Evolutionary conservation across 192 early-diverging fungal genomes (phyloP).

Genomic region (Phycomyces blakesleeanus): DNA sequence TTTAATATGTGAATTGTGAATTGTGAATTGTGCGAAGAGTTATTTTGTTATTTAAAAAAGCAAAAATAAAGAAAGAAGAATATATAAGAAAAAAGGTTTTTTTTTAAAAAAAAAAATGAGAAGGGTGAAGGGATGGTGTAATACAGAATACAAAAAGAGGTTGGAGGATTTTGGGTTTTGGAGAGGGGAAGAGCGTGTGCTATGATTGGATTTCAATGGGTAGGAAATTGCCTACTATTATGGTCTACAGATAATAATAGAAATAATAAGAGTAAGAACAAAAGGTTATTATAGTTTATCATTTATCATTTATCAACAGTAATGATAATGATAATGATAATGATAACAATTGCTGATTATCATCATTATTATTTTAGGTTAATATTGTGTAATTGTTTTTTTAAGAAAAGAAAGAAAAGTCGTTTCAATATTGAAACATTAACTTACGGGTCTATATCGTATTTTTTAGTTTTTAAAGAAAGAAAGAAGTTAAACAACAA

Average conservation of each 20-base stretch:
- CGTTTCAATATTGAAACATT: not conserved
- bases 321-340: not conserved
- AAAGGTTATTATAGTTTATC: no score
- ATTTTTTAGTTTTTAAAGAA: not conserved
- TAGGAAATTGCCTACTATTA: constrained; percentile 70
- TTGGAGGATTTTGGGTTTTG: no score
- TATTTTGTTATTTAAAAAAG: no score
- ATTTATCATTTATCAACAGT: not conserved
- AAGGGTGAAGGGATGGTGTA: not conserved
- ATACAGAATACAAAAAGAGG: no score
- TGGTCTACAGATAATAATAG: constrained; percentile 35
- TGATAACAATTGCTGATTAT: not conserved
- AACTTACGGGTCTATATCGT: constrained; percentile 38
- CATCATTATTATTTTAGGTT: not conserved
- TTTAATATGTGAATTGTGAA: no score
- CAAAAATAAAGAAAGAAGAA: not conserved
- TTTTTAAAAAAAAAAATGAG: not conserved
- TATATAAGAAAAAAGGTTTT: constrained; percentile 1
- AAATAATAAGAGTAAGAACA: constrained; percentile 8
- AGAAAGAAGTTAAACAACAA: not conserved
- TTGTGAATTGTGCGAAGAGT: no score
- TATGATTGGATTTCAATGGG: constrained; percentile 46
- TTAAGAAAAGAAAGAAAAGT: constrained; percentile 1
- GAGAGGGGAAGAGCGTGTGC: not conserved
- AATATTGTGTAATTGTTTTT: no score